Conservation (phyloP, 1,139 yeast species). For the Geotrichum carabidarum region DNA sequence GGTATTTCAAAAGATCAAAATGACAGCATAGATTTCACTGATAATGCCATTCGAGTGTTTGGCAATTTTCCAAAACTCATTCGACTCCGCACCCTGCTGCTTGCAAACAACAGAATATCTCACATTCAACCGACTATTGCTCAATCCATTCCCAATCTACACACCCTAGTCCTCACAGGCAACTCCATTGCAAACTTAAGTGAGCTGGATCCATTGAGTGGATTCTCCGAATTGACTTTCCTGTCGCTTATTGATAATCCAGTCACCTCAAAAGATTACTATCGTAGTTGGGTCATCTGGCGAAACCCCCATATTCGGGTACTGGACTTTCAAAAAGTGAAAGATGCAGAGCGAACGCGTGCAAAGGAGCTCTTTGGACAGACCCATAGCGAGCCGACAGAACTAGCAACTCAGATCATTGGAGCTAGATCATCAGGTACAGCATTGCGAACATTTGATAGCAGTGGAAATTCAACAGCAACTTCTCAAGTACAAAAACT, state of each 20-base stretch:
- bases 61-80: slow-evolving; percentile 48
- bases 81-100: slow-evolving; percentile 48
- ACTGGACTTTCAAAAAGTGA: slow-evolving; percentile 64
- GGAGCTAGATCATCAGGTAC: slow-evolving; percentile 25
- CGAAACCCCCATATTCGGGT: slow-evolving; percentile 56
- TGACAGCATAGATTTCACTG: slow-evolving; percentile 60
- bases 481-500: slow-evolving; percentile 41
- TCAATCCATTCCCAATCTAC: slow-evolving; percentile 43
- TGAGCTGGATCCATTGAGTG: slow-evolving; percentile 40
- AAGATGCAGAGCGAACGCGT: slow-evolving; percentile 47
- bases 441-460: slow-evolving; percentile 1
- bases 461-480: slow-evolving; percentile 13
- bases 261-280: slow-evolving; percentile 49
- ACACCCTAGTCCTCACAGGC: slow-evolving; percentile 48
- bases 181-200: slow-evolving; percentile 47
- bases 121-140: slow-evolving; percentile 39
- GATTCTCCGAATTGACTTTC: slow-evolving; percentile 42
- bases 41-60: slow-evolving; percentile 55
- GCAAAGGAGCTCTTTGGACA: slow-evolving; percentile 48
- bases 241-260: slow-evolving; percentile 61
- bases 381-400: slow-evolving; percentile 33
- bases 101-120: slow-evolving; percentile 54
- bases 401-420: slow-evolving; percentile 31
- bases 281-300: slow-evolving; percentile 59
- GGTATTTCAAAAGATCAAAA: slow-evolving; percentile 43